phyloP scores from a whole-genome alignment of 495 filamentous ascomycete species.

The Trichoderma asperelloides region DNA sequence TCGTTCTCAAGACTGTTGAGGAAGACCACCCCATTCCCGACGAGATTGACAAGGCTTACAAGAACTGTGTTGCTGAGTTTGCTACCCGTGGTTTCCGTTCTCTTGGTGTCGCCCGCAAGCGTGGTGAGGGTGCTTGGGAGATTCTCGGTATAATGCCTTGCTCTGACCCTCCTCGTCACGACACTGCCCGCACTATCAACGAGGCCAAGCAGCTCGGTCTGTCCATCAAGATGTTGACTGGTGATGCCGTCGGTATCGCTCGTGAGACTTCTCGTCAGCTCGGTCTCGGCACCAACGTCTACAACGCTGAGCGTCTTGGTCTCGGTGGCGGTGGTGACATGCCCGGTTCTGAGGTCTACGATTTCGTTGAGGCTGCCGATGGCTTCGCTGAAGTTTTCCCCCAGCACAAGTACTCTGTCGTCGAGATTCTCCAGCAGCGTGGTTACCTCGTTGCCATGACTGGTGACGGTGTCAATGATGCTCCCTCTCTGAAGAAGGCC shows the following conservation, averaged over 20 bases:
- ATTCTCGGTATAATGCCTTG: constrained; percentile 93
- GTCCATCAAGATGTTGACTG: constrained; percentile 93
- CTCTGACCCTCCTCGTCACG: constrained; percentile 83
- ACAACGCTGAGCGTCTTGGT: constrained; percentile 83
- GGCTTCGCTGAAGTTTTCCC: constrained; percentile 95
- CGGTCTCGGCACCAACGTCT: constrained; percentile 87
- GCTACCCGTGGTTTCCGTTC: constrained; percentile 87
- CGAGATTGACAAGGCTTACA: constrained; percentile 68
- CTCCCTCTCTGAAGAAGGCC: constrained; percentile 91
- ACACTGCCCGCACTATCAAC: constrained; percentile 81
- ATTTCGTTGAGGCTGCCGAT: constrained; percentile 92
- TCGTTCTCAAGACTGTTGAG: constrained; percentile 74
- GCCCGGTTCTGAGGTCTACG: constrained; percentile 85
- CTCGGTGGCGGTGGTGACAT: constrained; percentile 78
- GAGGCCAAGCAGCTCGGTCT: constrained; percentile 84
- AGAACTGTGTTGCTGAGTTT: constrained; percentile 84
- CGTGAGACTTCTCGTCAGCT: constrained; percentile 84
- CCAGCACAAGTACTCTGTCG: constrained; percentile 96
- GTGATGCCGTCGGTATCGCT: constrained; percentile 89
- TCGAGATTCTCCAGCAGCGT: constrained; percentile 93
- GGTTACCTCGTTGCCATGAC: constrained; percentile 97
- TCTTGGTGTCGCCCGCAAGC: constrained; percentile 83
- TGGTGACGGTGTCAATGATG: constrained; percentile 96
- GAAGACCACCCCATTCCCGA: constrained; percentile 69
- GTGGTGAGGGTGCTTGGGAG: constrained; percentile 67